These are phyloP conservation scores for Nothopassalora personata DNA, from an alignment of 2,329 filamentous ascomycete genomes.

Conservation along the genomic window DNA sequence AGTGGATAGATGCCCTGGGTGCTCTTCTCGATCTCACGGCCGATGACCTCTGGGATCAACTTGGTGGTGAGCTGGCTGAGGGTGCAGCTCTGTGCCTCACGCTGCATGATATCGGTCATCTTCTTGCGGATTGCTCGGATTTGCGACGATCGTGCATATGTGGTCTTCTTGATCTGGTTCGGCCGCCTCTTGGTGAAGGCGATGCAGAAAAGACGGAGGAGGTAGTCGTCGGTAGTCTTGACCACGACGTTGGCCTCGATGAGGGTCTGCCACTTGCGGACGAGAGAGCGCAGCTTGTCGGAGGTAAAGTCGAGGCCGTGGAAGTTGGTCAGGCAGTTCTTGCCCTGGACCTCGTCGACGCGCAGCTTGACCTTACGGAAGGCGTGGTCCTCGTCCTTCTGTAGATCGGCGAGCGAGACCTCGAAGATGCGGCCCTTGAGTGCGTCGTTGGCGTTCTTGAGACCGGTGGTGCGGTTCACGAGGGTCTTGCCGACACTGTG, in stretches of 20 bases:
- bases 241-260: slow-evolving; percentile 99
- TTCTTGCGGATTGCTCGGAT: slow-evolving; percentile 98
- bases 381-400: slow-evolving; percentile 99
- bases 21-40: slow-evolving; percentile 98
- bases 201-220: slow-evolving; percentile 97
- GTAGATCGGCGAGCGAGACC: slow-evolving; percentile 96
- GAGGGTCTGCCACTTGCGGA: slow-evolving; percentile 99
- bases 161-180: slow-evolving; percentile 99
- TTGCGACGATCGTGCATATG: slow-evolving; percentile 94
- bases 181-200: slow-evolving; percentile 98
- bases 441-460: slow-evolving; percentile 99
- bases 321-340: slow-evolving; percentile 99
- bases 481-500: slow-evolving; percentile 97
- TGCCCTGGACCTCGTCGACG: slow-evolving; percentile 98
- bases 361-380: slow-evolving; percentile 99
- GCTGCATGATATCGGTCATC: slow-evolving; percentile 99
- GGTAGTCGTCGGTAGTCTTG: slow-evolving; percentile 99
- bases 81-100: slow-evolving; percentile 90
- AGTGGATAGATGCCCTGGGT: slow-evolving; percentile 99
- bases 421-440: slow-evolving; percentile 99
- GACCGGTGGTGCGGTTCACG: slow-evolving; percentile 98
- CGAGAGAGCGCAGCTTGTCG: slow-evolving; percentile 97
- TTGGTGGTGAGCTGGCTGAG: slow-evolving; percentile 95
- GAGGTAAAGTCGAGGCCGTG: slow-evolving; percentile 99
- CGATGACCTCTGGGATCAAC: slow-evolving; percentile 98